Evolutionary conservation across 75 land plant genomes (phyloP), one percentile per base, ranked within the genome.

Genomic region (Picea glauca): DNA sequence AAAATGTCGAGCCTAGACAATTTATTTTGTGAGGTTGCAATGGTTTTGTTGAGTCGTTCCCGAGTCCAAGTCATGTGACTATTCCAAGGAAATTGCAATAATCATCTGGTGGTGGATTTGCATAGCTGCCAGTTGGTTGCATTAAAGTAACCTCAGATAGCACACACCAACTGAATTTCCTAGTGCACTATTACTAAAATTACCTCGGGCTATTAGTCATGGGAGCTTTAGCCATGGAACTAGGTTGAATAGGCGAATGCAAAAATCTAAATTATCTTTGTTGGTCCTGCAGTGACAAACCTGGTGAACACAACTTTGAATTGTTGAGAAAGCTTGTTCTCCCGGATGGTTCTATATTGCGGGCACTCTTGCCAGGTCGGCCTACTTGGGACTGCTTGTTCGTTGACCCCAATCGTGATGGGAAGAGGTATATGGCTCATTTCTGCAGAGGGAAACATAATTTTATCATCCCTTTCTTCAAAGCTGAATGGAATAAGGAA

Each of bases 311-410:
- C 72, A 81, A 91, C 57, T 91, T 91, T 76, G 84, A 87, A 12
- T 77, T 91, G 80, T 78, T 91, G 83, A 91, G 78, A 81, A 91
- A 91, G 76, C 57, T 91, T 23, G 90, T 91, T 21, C 76, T 91
- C 46, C 92, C 92, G 7, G 93, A 91, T 80, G 93, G 93, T 30
- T 85, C 88, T 18, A 77, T 91, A 14, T 84, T 91, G 12, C 90
- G 93, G 26, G 92, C 92, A 15, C 85, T 75, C 35, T 83, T 87
- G 32, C 93, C 93, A 43, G 93, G 92, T 62, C 85, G 92, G 50
- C 93, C 93, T 8, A 90, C 93, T 33, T 68, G 80, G n/a, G 93
- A 91, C 59, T 87, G 90, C 79, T 87, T 91, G 33, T 91, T 91
- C 58, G 38, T 78, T 14, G 93, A 91, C 72, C 90, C 93, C 57